Base-by-base conservation (phyloP, 225 moss, liverwort and hornwort genomes). In the Antitrichia curtipendula region DNA sequence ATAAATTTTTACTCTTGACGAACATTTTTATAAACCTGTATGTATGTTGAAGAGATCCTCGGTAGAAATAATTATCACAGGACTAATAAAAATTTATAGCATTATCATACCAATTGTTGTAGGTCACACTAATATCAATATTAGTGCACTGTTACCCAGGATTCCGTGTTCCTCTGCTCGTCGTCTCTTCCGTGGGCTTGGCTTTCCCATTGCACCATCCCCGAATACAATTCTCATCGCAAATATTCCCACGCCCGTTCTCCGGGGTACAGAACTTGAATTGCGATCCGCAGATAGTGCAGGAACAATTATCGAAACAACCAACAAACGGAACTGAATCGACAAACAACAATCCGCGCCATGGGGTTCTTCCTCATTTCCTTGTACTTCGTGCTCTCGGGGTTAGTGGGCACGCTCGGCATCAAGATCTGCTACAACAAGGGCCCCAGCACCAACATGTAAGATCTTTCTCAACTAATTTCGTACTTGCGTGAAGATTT, bases 391-490 rank as follows among this genome's bases (percentile, higher is more conserved):
- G 9, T 91, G 65, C 89, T 96, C 64, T 88, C 92, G n/a, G 79
- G 71, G 91, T 78, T 95, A 57, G 80, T 96, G 47, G 96, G 95
- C 71, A 84, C 76, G 38, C 74, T 95, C 40, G 82, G 88, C 89
- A 69, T 96, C 89, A 85, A 27, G 70, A 23, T 95, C 57, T 92
- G 90, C 87, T 96, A 91, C 89, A 92, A 95, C 91, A 96, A 93
- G 90, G 94, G 93, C 27, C 82, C 91, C 76, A 87, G 95, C 87
- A 91, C 94, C 70, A 95, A 95, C 90, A 88, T 82, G 96, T 96
- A 87, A 96, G 94, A 74, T 69, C n/a, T 47, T 58, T 47, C 66
- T 38, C 40, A 62, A 68, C 34, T 27, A 31, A 32, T 60, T 78
- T 41, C 16, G 8, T 18, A 45, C 45, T 75, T 76, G n/a, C 8